Conservation (phyloP, 1,284 basidiomycete genomes). For the Heliocybe sulcata region DNA sequence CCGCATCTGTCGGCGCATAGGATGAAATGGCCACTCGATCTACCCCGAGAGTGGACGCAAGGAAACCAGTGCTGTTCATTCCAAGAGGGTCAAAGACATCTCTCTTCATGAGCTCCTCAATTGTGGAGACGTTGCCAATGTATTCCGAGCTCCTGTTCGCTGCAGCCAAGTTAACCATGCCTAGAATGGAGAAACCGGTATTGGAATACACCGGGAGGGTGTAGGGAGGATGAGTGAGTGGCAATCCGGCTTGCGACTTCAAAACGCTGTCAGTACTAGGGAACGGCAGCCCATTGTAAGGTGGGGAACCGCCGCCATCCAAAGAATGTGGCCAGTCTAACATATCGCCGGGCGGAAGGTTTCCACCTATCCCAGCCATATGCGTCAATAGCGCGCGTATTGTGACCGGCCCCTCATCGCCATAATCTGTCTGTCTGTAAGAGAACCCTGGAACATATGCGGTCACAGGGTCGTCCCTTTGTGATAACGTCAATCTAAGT, state of each 20-base stretch:
- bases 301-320: background rate
- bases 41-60: background rate
- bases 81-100: background rate
- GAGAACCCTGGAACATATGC: background rate
- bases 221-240: background rate
- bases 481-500: background rate
- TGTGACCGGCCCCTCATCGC: background rate
- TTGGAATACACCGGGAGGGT: background rate
- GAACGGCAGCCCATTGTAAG: background rate
- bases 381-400: background rate
- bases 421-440: background rate
- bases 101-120: background rate
- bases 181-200: background rate
- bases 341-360: background rate
- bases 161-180: background rate
- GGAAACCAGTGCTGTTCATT: background rate
- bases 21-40: background rate
- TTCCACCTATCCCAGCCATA: background rate
- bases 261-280: background rate
- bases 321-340: background rate
- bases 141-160: background rate
- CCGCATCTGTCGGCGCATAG: background rate
- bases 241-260: background rate
- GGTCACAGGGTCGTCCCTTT: background rate
- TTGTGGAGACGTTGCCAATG: no score